Percentiles rank a stretch among this genome's conserved stretches.
Conservation (phyloP, 176 grass and related monocot species). For the Bolboschoenus planiculmis region DNA sequence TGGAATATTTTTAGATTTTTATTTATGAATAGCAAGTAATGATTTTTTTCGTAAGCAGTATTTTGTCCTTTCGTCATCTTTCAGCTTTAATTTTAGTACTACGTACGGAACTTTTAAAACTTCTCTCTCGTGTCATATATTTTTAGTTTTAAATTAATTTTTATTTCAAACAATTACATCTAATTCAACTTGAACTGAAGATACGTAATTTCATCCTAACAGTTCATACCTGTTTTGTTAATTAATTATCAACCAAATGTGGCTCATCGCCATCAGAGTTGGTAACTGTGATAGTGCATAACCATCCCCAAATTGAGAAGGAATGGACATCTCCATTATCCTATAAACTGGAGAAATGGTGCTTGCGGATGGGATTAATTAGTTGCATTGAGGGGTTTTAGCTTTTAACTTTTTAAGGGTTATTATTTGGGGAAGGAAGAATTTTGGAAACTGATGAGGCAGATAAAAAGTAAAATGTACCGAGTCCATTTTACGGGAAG, state of each 20-base stretch:
- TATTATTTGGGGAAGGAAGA: neutral
- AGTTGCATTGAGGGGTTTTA: neutral
- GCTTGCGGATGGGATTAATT: neutral
- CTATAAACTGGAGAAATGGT: neutral
- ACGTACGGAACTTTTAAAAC: neutral
- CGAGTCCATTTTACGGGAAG: constrained; percentile 16
- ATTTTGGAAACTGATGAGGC: constrained; percentile 1
- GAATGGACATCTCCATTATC: neutral
- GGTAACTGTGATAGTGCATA: neutral
- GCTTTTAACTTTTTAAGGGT: neutral
- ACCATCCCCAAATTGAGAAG: neutral
- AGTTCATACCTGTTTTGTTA: neutral
- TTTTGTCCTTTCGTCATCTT: neutral
- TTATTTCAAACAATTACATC: neutral
- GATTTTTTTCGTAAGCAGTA: neutral
- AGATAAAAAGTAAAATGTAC: constrained; percentile 26
- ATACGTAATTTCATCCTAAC: neutral
- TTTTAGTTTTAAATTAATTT: neutral
- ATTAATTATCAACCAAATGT: neutral
- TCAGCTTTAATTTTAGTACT: neutral
- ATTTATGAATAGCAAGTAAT: neutral
- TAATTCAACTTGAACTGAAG: neutral
- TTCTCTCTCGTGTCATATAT: neutral
- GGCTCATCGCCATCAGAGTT: neutral
- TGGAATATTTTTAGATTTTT: neutral